Evolutionary conservation across 257 asterid species (phyloP), one percentile per base, ranked within the genome.

Genomic region (Galeopsis tetrahit): DNA sequence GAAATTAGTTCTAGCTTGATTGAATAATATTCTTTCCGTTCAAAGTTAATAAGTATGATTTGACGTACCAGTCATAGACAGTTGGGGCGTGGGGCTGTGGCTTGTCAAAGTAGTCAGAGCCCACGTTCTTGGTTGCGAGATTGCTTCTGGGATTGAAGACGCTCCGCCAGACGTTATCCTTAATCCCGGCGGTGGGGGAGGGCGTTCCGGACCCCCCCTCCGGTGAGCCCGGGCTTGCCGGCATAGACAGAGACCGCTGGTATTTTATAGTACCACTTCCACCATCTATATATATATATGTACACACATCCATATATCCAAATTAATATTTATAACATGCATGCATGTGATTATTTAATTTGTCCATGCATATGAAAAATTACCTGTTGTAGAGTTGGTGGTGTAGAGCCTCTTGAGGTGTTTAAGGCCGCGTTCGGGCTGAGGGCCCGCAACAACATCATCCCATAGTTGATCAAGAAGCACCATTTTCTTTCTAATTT

Each of bases 81-180:
- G 96, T 86, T 1, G 99, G 99, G 49, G 99, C 73, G 82, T 95
- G 92, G 4, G 99, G 93, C 57, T 82, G 87, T 10, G 99, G 96
- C 79, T 84, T 87, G 78, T 95, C 99, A 53, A 92, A 95, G 76
- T 85, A 82, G 39, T 84, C 85, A 6, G 96, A 75, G 3, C 98
- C 99, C 28, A 92, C 44, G 34, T 51, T 66, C 85, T 60, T 90
- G 69, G 98, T 88, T 9, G 97, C 96, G 7, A 73, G 78, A 73
- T 95, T 92, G 80, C 98, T 95, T 34, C 99, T 98, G 11, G 99
- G 99, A 71, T 92, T 77, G 85, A 95, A 95, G 68, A 95, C 99
- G 58, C 99, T 95, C 81, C 99, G 83, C 98, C 99, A 95, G 62
- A 95, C 98, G 60, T 92, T 92, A 1, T 88, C 93, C 78, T 69